Evolutionary conservation across 306 rosid genomes (phyloP).

Genomic region (Lithocarpus polystachyus): DNA sequence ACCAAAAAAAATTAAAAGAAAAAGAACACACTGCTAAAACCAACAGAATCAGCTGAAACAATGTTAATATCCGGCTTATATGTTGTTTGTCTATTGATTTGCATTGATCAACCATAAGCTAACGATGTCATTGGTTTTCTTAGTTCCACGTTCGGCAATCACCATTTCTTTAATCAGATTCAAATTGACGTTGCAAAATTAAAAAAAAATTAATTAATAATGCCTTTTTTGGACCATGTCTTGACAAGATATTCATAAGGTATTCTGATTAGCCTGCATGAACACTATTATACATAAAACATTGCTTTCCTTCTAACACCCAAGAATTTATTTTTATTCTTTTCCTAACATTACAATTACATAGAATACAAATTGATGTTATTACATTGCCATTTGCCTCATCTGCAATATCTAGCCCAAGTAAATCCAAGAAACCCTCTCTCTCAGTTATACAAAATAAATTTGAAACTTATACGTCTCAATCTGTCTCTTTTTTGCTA

Average conservation of each 20-base stretch:
- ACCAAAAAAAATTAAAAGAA: not conserved
- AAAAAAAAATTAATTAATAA: not conserved
- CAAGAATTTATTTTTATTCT: too few species aligned
- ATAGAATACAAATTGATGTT: not conserved
- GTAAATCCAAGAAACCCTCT: constrained; percentile 7
- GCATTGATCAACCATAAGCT: not conserved
- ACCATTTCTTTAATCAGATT: not conserved
- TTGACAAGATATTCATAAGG: not conserved
- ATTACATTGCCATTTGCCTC: constrained; percentile 23
- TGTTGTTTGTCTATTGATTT: not conserved
- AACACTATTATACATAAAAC: not conserved
- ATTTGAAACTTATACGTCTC: not conserved
- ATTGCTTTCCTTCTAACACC: not conserved
- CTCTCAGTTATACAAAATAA: not conserved
- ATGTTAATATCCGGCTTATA: not conserved
- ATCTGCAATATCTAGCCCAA: not conserved
- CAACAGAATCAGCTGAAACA: not conserved
- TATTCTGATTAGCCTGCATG: not conserved
- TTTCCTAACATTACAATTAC: too few species aligned
- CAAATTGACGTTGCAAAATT: not conserved
- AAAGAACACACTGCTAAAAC: not conserved
- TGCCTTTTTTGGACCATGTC: not conserved
- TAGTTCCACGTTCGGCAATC: too few species aligned
- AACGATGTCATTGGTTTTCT: too few species aligned
- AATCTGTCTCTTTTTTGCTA: not conserved